Evolutionary conservation across 2,329 filamentous ascomycete species (phyloP), one percentile per base, ranked within the genome.

Genomic region (Periglandula ipomoeae): DNA sequence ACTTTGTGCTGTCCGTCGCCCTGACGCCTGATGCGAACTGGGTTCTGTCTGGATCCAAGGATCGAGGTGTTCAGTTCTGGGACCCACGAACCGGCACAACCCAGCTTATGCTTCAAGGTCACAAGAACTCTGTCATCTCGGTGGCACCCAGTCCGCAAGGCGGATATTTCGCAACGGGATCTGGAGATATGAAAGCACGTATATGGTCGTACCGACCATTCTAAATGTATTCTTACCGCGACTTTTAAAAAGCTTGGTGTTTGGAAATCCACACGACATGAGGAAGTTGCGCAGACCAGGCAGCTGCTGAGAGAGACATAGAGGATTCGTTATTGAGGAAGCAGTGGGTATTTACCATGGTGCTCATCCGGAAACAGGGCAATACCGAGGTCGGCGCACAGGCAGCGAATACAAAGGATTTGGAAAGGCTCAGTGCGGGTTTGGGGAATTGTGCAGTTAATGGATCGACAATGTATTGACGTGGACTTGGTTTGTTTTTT

Each of bases 41-140:
- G 93, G 91, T 98, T 50, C 85, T 98, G 69, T 95, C 89, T 54
- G 93, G 93, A 40, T 95, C 89, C 53, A 98, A 98, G 74, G 93
- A 98, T 63, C 82, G 93, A 46, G 91, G 93, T 44, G 93, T 98
- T 20, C 93, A 97, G 65, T 97, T 98, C 75, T 98, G 93, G 93
- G 91, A 98, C 63, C 91, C 93, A 19, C 80, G 85, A 59, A 96
- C 89, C 19, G 93, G 91, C 32, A 85, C 87, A 56, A 94, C 91
- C 1, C 91, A 97, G 70, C 85, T 98, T 65, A 97, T 97, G 93
- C 79, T 98, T 53, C 93, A 97, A 68, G 93, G 93, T 23, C 93
- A 98, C 67, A 97, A 97, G 77, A 97, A 97, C 70, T 95, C 89
- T 10, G 93, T 98, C 59, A 97, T 97, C 60, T 96, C 90, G 3